Evolutionary conservation across 768 basidiomycete genomes (phyloP).

Genomic region (Tephrocybe sp.): DNA sequence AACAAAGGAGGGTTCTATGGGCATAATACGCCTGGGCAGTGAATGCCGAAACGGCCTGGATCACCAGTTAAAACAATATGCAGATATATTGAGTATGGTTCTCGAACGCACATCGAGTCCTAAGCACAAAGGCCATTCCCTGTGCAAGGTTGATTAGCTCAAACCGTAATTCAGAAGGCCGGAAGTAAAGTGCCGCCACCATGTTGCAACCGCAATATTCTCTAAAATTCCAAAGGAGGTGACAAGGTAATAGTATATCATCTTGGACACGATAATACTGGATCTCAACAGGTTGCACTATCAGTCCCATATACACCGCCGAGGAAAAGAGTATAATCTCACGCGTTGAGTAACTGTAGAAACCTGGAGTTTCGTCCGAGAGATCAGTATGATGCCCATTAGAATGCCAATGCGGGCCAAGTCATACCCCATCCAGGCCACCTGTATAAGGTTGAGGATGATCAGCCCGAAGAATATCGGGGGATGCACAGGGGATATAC

Average conservation of each 20-base stretch:
- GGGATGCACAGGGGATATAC: not conserved
- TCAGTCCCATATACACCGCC: too few relatives aligned
- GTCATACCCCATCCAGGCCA: not conserved
- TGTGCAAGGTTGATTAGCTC: not conserved
- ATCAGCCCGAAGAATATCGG: too few relatives aligned
- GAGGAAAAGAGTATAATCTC: not conserved
- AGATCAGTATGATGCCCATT: too few relatives aligned
- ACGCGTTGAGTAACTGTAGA: not conserved
- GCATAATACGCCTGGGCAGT: slow-evolving; percentile 1
- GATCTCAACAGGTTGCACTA: too few relatives aligned
- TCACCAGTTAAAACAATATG: not conserved
- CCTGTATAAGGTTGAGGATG: not conserved
- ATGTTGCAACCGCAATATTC: not conserved
- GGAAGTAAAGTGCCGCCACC: not conserved
- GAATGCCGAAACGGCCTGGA: not conserved
- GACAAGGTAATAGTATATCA: not conserved
- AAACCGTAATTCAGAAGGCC: not conserved
- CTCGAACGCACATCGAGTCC: not conserved
- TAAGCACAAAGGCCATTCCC: not conserved
- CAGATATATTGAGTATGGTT: not conserved
- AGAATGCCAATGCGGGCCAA: too few relatives aligned
- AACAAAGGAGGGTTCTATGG: not conserved
- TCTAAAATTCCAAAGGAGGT: not conserved
- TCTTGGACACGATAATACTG: not conserved
- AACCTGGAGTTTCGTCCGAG: not conserved